Base-by-base conservation (phyloP, 164 flowering plant species). In the Magnolia kwangsiensis region DNA sequence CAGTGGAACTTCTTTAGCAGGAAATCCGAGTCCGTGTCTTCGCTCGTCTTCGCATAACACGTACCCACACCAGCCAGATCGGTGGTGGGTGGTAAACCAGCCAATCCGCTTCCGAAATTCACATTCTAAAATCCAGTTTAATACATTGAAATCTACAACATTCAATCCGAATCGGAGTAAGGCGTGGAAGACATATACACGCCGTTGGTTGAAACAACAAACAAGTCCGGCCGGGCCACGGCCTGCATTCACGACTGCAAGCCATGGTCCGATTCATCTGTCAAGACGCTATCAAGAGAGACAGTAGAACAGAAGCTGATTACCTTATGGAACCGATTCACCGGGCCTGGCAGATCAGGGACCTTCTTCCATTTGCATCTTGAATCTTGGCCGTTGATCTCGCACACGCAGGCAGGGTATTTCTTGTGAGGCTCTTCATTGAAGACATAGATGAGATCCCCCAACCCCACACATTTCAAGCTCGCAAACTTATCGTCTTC, bases 401-500 rank as follows among this genome's bases (percentile, higher is more conserved):
- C 89, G 66, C 91, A 91, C 51, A 88, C 82, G 78, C 92, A 91
- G 72, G 90, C 89, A 0, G 91, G 91, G 76, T 87, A 90, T 31
- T 72, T 84, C 78, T 79, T 76, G 77, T 86, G 86, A 70, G 82
- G 84, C 78, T 87, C 89, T 64, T 91, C 91, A 63, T 86, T 89
- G 78, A 88, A 89, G 19, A 91, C 89, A 72, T 88, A 91, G 6
- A 91, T 76, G n/a, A 88, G 76, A 77, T 85, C 80, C 16, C 89
- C 91, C 78, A 78, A 58, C 20, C 95, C 95, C 8, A 88, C 90
- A 71, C 95, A 91, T 72, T 88, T 89, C 88, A 91, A 82, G 83
- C 91, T 84, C 3, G 89, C 91, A 73, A 86, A 88, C 19, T 81
- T 88, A 4, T 86, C 88, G 14, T 86, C 90, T 75, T 84, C 89